Evolutionary conservation across 73 alveolate genomes (phyloP), one percentile per base, ranked within the genome.

Genomic region (Halteria grandinella): DNA sequence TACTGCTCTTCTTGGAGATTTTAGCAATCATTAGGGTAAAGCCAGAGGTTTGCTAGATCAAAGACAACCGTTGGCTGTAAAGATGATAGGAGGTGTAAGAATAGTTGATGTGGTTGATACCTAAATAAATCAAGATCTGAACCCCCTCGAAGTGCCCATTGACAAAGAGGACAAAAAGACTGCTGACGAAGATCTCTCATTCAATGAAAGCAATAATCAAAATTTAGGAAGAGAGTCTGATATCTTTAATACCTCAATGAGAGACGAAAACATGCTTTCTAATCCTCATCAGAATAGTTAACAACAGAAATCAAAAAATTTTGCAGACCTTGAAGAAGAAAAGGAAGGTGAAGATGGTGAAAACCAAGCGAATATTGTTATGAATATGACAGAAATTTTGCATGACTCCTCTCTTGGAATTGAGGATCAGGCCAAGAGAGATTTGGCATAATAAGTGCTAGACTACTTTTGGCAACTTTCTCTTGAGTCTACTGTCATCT

Each of bases 391-490:
- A 39, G 54, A 48, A 18, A 36, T 55, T 49, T 40, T 51, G 1
- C 32, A 39, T 27, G 85, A 73, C 27, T 10, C 31, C 3, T 18
- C 74, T 5, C 62, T 73, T 1, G 64, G 62, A 0, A 51, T 70
- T 18, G 83, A 52, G 1, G 44, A 50, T 4, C 54, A 33, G 10
- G 85, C 24, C 21, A 54, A 40, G 14, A 66, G 80, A 47, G 64
- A 66, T 8, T 57, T 66, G 8, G 80, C 80, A 15, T 11, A 21
- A 5, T 25, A 66, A 25, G 80, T 54, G 0, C 33, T 87, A 31
- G 89, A 80, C 20, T 72, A 49, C 58, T 49, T 87, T 7, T 87
- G 89, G 86, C 28, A 37, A n/a, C 69, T 87, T 2, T 71, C 86
- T 36, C 48, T 29, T 23, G 88, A 79, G 51, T 50, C 49, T 4